Base-by-base conservation (phyloP, 2,329 filamentous ascomycete genomes). In the Xylariomycetidae sp. region DNA sequence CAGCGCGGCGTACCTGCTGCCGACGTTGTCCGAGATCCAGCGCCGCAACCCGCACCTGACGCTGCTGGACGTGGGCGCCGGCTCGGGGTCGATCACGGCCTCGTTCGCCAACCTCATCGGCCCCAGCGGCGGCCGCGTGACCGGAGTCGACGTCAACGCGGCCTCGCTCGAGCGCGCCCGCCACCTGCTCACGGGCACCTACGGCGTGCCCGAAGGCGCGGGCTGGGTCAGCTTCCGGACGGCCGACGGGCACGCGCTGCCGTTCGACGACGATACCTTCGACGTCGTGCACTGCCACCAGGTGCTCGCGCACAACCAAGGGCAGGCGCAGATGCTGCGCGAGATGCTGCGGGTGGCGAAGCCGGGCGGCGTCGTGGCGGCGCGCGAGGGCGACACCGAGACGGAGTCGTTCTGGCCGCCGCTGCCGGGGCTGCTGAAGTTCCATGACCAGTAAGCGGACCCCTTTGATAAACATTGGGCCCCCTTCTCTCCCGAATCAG, bases 1-100 rank as follows among this genome's bases (percentile, higher is more conserved):
- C 30, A 37, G 39, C 29, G 44, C 42, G 12, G 43, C 34, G 5
- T 46, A 37, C 38, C 51, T 65, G 2, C 44, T 64, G 2, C 54
- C 53, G 3, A 52, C 55, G 20, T 42, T 66, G 5, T 20, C 24
- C 15, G n/a, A 35, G 10, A 31, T 36, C 24, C 15, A 26, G 17
- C 24, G 26, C 10, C 16, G 19, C 23, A 39, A 36, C 19, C 28
- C 61, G 4, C 38, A 49, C 17, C 51, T 60, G 47, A 49, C 45
- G 10, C 4, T 66, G 34, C 54, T 65, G 6, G 62, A 66, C 31
- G 49, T 67, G 12, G 63, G 63, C 33, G 63, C 61, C 32, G 63
- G 63, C 5, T 59, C 60, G 0, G 63, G 60, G 17, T 59, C 56
- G 15, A 64, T 67, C 41, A 64, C 60, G 8, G 42, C 54, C 5